phyloP scores from a whole-genome alignment of 2,329 filamentous ascomycete genomes.

The Gnomoniopsis sp. region DNA sequence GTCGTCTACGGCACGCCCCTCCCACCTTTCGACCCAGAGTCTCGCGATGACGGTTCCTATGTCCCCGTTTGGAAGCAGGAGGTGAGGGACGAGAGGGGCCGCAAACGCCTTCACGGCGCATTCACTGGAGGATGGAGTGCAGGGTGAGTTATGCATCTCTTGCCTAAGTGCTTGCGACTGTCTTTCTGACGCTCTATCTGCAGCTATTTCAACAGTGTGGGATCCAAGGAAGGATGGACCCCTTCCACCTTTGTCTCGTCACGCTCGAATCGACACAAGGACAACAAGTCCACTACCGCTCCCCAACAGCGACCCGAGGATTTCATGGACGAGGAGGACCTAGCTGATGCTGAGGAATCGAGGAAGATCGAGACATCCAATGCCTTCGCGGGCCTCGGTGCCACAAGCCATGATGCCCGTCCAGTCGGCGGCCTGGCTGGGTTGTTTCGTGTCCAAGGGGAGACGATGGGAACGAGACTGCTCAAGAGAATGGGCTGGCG shows the following conservation, averaged over 20 bases:
- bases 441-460: conserved; percentile 67
- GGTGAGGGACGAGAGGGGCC: conserved; percentile 85
- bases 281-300: conserved; percentile 45
- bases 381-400: conserved; percentile 73
- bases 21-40: conserved; percentile 70
- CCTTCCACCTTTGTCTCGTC: conserved; percentile 91
- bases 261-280: conserved; percentile 71
- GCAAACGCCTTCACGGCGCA: conserved; percentile 88
- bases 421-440: conserved; percentile 60
- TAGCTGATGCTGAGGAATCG: conserved; percentile 79
- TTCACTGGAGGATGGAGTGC: conserved; percentile 97
- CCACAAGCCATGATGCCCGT: conserved; percentile 52
- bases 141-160: conserved; percentile 59
- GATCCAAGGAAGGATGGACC: conserved; percentile 97
- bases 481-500: conserved; percentile 94
- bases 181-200: conserved; percentile 11
- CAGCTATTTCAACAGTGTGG: conserved; percentile 96
- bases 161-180: no score
- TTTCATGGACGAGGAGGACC: conserved; percentile 97
- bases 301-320: conserved; percentile 72
- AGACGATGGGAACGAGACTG: conserved; percentile 83
- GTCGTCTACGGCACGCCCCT: conserved; percentile 82
- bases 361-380: conserved; percentile 69
- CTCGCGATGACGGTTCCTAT: conserved; percentile 86
- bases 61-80: conserved; percentile 98